Evolutionary conservation across 2,329 filamentous ascomycete species (phyloP).

Genomic region (Clarireedia monteithiana): DNA sequence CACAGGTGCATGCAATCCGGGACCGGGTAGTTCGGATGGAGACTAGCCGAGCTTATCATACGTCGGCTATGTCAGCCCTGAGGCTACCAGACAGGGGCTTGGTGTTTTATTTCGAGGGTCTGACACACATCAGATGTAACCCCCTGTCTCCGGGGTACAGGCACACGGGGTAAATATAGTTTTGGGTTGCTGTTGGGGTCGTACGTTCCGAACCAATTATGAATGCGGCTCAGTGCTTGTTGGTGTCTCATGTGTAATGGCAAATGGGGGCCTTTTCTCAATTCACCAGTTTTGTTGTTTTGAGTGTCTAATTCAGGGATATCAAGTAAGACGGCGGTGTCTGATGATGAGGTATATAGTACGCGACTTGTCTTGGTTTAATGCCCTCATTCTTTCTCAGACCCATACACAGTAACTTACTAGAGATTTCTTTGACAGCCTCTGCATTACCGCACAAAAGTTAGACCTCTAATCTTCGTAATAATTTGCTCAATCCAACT

Average conservation of each 20-base stretch:
- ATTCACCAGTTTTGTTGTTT: too few relatives aligned
- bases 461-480: not conserved
- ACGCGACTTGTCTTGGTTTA: not conserved
- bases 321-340: too few relatives aligned
- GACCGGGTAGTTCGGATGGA: not conserved
- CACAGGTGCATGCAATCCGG: not conserved
- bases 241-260: too few relatives aligned
- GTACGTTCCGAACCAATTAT: not conserved
- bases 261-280: not conserved
- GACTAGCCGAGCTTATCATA: conserved; percentile 1
- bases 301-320: too few relatives aligned
- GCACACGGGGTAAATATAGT: not conserved
- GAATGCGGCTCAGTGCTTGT: not conserved
- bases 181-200: not conserved
- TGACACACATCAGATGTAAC: not conserved
- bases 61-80: not conserved
- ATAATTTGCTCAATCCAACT: not conserved
- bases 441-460: not conserved
- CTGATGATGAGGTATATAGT: too few relatives aligned
- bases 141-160: too few relatives aligned
- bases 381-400: not conserved
- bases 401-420: not conserved
- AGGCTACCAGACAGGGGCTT: not conserved
- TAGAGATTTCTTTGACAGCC: too few relatives aligned
- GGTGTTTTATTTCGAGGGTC: not conserved